Evolutionary conservation across 2,329 filamentous ascomycete species (phyloP).

Genomic region (Nothophoma quercina): DNA sequence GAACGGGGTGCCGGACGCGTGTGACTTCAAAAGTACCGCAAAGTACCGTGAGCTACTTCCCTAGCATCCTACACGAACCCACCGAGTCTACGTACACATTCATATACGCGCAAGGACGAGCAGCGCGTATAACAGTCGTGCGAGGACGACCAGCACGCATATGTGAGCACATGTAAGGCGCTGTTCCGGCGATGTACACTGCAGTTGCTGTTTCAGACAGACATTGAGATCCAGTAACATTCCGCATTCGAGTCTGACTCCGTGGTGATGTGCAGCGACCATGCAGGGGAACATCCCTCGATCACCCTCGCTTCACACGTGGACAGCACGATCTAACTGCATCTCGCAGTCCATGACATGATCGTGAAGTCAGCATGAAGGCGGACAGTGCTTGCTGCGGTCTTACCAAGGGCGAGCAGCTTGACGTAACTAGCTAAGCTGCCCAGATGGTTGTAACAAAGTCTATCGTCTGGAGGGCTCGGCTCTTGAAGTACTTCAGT

Average conservation of each 20-base stretch:
- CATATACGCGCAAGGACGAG: too few relatives aligned
- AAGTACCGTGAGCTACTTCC: too few relatives aligned
- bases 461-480: background rate
- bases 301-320: slow-evolving; percentile 16
- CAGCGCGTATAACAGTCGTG: too few relatives aligned
- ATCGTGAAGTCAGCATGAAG: background rate
- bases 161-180: background rate
- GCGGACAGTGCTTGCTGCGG: background rate
- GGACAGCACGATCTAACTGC: slow-evolving; percentile 17
- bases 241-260: slow-evolving; percentile 10
- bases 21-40: too few relatives aligned
- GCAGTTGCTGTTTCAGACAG: slow-evolving; percentile 7
- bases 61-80: background rate
- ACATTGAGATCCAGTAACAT: slow-evolving; percentile 2
- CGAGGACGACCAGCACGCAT: background rate
- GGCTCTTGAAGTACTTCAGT: background rate
- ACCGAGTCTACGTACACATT: too few relatives aligned
- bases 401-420: background rate
- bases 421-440: background rate
- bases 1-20: background rate
- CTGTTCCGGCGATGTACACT: background rate
- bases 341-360: background rate
- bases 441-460: background rate
- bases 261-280: slow-evolving; percentile 10
- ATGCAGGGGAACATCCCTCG: slow-evolving; percentile 14